Evolutionary conservation across 1,284 basidiomycete genomes (phyloP), one percentile per base, ranked within the genome.

Genomic region (Microbotryum scabiosae): DNA sequence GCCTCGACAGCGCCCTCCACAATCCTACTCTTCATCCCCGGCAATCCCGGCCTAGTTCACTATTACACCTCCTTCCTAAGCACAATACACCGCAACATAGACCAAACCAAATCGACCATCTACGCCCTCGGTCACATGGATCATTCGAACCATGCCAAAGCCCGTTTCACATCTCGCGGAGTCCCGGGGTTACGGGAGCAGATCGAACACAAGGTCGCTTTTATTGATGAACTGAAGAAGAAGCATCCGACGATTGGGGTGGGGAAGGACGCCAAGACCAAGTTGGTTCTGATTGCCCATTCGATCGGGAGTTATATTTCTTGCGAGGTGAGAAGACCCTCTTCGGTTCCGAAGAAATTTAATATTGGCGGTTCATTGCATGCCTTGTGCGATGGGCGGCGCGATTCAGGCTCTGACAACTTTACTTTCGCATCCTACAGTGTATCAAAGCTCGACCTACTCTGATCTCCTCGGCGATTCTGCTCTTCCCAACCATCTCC

Each of bases 401-500:
- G 7, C 30, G 30, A 30, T 10, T 30, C 46, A n/a, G 10, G n/a
- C 50, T 25, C 50, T 26, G 50, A 51, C 23, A 8, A 14, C 28
- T 20, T 6, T 16, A 4, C 7, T 26, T 9, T n/a, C 4, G 20
- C 20, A 20, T 52, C 30, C 25, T 32, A 25, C 25, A 51, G 47
- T 20, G 52, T 8, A n/a, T 54, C 32, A 59, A 59, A 49, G 30
- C 28, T 1, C 57, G 61, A 18, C 61, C 63, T 2, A 3, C 6
- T 5, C 26, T 51, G 14, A 21, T 66, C 50, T 23, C 43, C n/a
- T 50, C 60, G 14, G 46, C 62, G 2, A 54, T 56, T 20, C 54
- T 61, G 28, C 60, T 69, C 25, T 69, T 69, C 55, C 68, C 68
- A 1, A 66, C 68, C 44, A 49, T 68, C 46, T 69, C 66, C 0